phyloP scores from a whole-genome alignment of 1,284 basidiomycete species.

The Puccinia horiana region DNA sequence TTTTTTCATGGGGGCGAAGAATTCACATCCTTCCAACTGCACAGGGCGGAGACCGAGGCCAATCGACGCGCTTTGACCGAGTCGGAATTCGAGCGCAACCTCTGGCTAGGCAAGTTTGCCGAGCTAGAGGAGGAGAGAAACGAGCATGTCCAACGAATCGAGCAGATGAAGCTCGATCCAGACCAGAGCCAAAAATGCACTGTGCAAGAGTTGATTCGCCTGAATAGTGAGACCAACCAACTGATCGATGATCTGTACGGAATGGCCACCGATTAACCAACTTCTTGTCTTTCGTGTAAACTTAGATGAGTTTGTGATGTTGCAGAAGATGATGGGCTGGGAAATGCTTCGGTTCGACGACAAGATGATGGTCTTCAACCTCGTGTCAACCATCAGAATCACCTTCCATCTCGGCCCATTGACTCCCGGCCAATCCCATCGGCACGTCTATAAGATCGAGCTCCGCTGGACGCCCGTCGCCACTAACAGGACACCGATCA shows the following conservation, averaged over 20 bases:
- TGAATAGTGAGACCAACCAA: slow-evolving; percentile 23
- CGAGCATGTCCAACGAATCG: slow-evolving; percentile 24
- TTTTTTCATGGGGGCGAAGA: neutral
- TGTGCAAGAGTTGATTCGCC: slow-evolving; percentile 29
- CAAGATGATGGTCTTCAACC: slow-evolving; percentile 28
- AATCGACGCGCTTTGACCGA: slow-evolving; percentile 30
- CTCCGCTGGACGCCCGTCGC: slow-evolving; percentile 1
- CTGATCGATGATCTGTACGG: neutral
- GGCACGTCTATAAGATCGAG: slow-evolving; percentile 31
- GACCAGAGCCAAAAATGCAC: slow-evolving; percentile 41
- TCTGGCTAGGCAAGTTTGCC: slow-evolving; percentile 36
- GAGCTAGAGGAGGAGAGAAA: slow-evolving; percentile 38
- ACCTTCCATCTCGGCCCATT: slow-evolving; percentile 23
- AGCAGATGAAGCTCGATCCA: slow-evolving; percentile 23
- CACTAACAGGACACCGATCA: neutral
- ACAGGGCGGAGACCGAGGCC: slow-evolving; percentile 38
- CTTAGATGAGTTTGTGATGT: slow-evolving; percentile 37
- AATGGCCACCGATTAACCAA: neutral
- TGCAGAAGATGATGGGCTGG: slow-evolving; percentile 46
- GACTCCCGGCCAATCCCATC: neutral
- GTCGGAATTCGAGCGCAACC: slow-evolving; percentile 43
- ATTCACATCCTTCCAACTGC: too few relatives aligned
- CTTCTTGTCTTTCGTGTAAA: neutral
- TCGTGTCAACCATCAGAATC: slow-evolving; percentile 2
- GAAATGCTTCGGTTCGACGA: slow-evolving; percentile 38